phyloP scores from a whole-genome alignment of 768 basidiomycete species.

The Amylocystis lapponica region DNA sequence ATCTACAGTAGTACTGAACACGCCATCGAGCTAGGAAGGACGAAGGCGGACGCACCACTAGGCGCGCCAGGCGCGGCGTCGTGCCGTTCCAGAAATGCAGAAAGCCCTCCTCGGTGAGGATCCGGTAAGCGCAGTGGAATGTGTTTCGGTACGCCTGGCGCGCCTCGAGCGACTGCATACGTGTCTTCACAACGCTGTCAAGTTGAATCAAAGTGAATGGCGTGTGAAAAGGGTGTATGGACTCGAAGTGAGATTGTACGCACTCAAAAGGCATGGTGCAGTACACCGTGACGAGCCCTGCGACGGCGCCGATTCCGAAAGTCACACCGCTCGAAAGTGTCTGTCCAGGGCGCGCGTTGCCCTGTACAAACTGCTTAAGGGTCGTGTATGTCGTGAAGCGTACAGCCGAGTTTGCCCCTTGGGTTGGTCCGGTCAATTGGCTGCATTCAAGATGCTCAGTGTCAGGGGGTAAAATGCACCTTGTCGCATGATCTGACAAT shows the following conservation, averaged over 20 bases:
- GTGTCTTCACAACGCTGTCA: conserved; percentile 87
- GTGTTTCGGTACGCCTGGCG: conserved; percentile 83
- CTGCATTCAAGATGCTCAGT: not conserved
- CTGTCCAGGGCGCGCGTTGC: conserved; percentile 77
- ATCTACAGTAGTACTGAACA: conserved; percentile 40
- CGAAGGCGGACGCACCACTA: conserved; percentile 56
- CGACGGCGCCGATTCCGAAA: conserved; percentile 90
- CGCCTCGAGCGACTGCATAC: conserved; percentile 93
- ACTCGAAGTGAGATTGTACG: conserved; percentile 19
- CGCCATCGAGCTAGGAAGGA: not conserved
- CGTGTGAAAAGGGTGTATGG: too few species aligned
- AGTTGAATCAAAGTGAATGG: not conserved
- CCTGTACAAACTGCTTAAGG: conserved; percentile 89
- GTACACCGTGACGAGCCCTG: conserved; percentile 93
- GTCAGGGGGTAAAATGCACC: conserved; percentile 30
- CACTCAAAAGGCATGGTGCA: conserved; percentile 83
- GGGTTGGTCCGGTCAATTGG: too few species aligned
- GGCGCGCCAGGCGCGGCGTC: conserved; percentile 78
- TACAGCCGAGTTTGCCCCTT: conserved; percentile 87
- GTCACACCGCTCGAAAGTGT: conserved; percentile 82
- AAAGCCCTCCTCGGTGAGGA: conserved; percentile 90
- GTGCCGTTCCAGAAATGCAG: conserved; percentile 96
- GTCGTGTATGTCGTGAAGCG: conserved; percentile 94
- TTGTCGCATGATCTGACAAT: conserved; percentile 90
- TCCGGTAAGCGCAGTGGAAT: conserved; percentile 93